phyloP scores from a whole-genome alignment of 257 asterid species.

The Solanum microdontum region DNA sequence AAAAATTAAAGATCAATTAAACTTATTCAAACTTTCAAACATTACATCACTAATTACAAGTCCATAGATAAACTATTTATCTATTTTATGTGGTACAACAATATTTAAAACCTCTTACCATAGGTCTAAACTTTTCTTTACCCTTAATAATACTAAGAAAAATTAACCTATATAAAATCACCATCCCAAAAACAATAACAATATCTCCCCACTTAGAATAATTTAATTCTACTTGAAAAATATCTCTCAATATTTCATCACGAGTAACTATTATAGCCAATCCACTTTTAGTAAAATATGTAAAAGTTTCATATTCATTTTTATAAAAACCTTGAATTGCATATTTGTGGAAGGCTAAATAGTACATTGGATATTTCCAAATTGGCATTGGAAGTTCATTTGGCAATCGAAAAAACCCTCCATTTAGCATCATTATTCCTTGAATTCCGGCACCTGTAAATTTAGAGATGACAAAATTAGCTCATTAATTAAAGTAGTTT shows the following conservation, averaged over 20 bases:
- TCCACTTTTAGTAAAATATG: conserved; percentile 22
- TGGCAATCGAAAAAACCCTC: conserved; percentile 42
- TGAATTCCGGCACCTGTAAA: conserved; percentile 40
- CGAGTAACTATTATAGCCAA: conserved; percentile 18
- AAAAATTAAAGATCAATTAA: too few relatives aligned
- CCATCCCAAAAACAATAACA: conserved; percentile 37
- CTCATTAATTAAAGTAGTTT: not conserved
- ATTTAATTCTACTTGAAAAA: conserved; percentile 41
- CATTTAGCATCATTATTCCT: conserved; percentile 44
- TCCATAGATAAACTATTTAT: not conserved
- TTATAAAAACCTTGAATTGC: conserved; percentile 47
- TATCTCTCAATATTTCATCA: conserved; percentile 28
- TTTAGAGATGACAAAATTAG: not conserved
- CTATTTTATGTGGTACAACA: not conserved
- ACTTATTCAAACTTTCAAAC: not conserved
- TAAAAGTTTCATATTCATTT: conserved; percentile 38
- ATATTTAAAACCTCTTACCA: conserved; percentile 2
- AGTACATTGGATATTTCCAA: conserved; percentile 45
- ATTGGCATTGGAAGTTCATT: conserved; percentile 40
- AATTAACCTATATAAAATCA: conserved; percentile 24
- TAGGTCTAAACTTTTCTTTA: conserved; percentile 19
- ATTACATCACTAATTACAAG: not conserved
- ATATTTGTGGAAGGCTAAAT: conserved; percentile 45
- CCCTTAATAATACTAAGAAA: conserved; percentile 25
- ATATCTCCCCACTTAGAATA: conserved; percentile 52